Evolutionary conservation across 345 rosid species (phyloP).

Genomic region (Zanthoxylum bungeanum): DNA sequence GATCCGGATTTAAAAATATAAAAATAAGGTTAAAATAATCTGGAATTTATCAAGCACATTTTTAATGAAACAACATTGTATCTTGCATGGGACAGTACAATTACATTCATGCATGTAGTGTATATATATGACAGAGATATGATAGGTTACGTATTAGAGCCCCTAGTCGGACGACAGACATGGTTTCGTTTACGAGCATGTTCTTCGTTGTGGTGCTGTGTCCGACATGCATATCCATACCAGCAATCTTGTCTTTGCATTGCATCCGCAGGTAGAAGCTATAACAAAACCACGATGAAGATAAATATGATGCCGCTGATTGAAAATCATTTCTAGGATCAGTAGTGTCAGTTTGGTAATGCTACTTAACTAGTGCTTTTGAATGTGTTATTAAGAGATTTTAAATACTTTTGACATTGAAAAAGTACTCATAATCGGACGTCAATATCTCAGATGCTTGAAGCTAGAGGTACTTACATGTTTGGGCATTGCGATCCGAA

Average conservation of each 20-base stretch:
- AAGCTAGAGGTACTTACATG: constrained; percentile 34
- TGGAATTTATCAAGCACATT: too few species aligned
- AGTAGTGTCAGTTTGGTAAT: too few species aligned
- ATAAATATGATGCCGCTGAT: background rate
- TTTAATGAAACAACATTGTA: too few species aligned
- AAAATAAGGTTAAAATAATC: too few species aligned
- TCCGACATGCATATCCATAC: constrained; percentile 84
- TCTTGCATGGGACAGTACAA: too few species aligned
- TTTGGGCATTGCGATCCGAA: constrained; percentile 59
- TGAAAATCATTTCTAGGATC: background rate
- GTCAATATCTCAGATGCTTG: background rate
- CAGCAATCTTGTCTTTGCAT: constrained; percentile 72
- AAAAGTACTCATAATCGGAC: too few species aligned
- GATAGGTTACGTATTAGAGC: constrained; percentile 14
- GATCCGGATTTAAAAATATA: too few species aligned
- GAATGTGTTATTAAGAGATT: too few species aligned
- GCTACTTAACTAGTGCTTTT: too few species aligned
- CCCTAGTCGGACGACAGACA: constrained; percentile 84
- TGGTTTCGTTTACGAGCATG: constrained; percentile 90
- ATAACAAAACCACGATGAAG: background rate
- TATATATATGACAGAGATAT: too few species aligned
- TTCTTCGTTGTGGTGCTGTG: constrained; percentile 83
- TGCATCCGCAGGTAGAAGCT: constrained; percentile 62
- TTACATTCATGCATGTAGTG: too few species aligned
- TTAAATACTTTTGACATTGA: too few species aligned